phyloP scores from a whole-genome alignment of 1,139 yeast species.

The Pichia sp. region DNA sequence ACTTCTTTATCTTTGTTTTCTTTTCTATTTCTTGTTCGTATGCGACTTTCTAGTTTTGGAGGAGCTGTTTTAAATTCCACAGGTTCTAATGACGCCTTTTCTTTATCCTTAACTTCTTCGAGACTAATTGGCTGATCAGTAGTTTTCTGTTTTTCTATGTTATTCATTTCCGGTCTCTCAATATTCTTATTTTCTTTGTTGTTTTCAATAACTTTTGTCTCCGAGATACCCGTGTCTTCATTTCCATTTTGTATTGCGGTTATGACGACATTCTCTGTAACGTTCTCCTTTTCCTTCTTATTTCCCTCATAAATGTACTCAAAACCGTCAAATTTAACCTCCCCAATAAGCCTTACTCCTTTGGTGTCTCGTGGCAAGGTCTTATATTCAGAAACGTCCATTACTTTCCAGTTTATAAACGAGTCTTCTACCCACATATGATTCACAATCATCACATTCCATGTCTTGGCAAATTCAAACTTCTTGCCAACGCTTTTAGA shows the following conservation, averaged over 20 bases:
- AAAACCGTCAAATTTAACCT: constrained; percentile 11
- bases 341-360: constrained; percentile 47
- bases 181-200: background rate
- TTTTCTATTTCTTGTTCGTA: background rate
- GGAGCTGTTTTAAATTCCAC: background rate
- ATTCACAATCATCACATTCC: constrained; percentile 60
- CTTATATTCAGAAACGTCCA: constrained; percentile 33
- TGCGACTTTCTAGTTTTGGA: background rate
- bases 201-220: background rate
- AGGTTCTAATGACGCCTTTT: background rate
- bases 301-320: background rate
- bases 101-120: too few relatives aligned
- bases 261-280: background rate
- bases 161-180: too few relatives aligned
- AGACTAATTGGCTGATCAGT: too few relatives aligned
- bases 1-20: background rate
- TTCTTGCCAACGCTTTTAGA: constrained; percentile 69
- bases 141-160: too few relatives aligned
- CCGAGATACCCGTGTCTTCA: background rate
- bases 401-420: constrained; percentile 47
- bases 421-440: constrained; percentile 87
- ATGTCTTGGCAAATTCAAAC: constrained; percentile 62
- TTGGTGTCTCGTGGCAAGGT: constrained; percentile 31
- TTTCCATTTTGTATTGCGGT: too few relatives aligned
- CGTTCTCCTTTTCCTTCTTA: background rate